Conservation (phyloP, 306 rosid genomes). For the Glycine tomentella region DNA sequence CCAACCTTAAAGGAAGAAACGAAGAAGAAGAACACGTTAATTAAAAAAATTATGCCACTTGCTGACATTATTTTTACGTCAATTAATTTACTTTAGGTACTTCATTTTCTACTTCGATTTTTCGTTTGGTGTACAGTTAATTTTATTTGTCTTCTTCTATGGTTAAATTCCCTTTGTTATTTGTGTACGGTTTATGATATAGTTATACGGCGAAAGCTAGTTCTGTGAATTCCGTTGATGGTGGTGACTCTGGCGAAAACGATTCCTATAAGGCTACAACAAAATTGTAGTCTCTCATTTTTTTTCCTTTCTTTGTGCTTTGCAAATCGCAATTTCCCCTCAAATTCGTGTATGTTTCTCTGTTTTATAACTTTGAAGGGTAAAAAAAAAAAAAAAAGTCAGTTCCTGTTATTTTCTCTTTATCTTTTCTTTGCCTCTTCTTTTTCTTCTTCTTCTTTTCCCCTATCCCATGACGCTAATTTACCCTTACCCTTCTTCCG, state of each 20-base stretch:
- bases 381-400: constrained; percentile 31
- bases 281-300: constrained; percentile 26
- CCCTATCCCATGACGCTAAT: constrained; percentile 19
- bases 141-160: constrained; percentile 39
- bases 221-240: constrained; percentile 45
- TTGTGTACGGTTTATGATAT: constrained; percentile 45
- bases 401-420: constrained; percentile 32
- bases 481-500: background rate
- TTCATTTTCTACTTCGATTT: no score
- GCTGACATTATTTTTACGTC: constrained; percentile 44
- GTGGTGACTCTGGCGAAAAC: constrained; percentile 31
- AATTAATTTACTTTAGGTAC: no score
- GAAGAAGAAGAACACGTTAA: background rate
- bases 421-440: constrained; percentile 13
- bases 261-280: constrained; percentile 39
- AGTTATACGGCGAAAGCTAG: constrained; percentile 41
- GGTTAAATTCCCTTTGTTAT: constrained; percentile 41
- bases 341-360: constrained; percentile 54
- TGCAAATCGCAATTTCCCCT: no score
- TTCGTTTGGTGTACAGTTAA: constrained; percentile 55
- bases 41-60: constrained; percentile 31
- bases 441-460: background rate
- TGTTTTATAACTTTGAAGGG: constrained; percentile 38
- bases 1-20: constrained; percentile 28
- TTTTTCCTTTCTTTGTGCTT: background rate